Evolutionary conservation across 1,139 yeast genomes (phyloP).

Genomic region (Scheffersomyces titani): DNA sequence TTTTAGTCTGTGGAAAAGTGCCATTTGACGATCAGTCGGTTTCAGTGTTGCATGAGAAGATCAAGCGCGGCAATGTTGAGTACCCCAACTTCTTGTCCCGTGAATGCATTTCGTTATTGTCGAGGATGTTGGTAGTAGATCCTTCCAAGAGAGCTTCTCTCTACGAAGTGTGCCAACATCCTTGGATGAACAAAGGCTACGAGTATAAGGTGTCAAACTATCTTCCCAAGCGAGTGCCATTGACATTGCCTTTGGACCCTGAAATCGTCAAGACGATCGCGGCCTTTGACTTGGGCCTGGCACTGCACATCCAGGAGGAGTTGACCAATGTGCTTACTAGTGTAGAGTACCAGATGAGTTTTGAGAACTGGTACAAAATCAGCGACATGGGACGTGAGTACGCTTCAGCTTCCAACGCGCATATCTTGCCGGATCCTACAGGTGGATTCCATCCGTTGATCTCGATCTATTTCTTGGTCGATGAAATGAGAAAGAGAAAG

Average conservation of each 20-base stretch:
- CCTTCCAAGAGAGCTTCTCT: conserved; percentile 79
- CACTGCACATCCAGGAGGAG: conserved; percentile 57
- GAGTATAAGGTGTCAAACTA: conserved; percentile 72
- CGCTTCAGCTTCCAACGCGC: conserved; percentile 41
- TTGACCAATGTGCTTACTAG: conserved; percentile 63
- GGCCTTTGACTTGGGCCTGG: conserved; percentile 75
- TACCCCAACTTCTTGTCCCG: conserved; percentile 82
- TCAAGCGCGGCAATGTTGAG: conserved; percentile 88
- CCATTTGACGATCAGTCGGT: conserved; percentile 98
- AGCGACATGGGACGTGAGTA: conserved; percentile 43
- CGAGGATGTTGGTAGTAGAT: conserved; percentile 90
- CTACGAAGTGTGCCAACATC: conserved; percentile 79
- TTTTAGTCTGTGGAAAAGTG: conserved; percentile 93
- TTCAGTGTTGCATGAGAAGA: conserved; percentile 89
- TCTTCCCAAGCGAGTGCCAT: conserved; percentile 76
- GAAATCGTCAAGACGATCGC: conserved; percentile 75
- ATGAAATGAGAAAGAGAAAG: conserved; percentile 77
- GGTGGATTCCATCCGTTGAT: conserved; percentile 85
- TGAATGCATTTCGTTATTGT: conserved; percentile 80
- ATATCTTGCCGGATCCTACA: conserved; percentile 72
- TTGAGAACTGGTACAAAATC: conserved; percentile 63
- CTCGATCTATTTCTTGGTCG: conserved; percentile 83
- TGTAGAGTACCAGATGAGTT: conserved; percentile 66
- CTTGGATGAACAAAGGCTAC: conserved; percentile 93
- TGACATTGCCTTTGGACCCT: conserved; percentile 71